A percentile compares a stretch with the other conserved stretches of the same genome.
Conservation (phyloP, 2,329 filamentous ascomycete species). For the Diaporthe humulicola region DNA sequence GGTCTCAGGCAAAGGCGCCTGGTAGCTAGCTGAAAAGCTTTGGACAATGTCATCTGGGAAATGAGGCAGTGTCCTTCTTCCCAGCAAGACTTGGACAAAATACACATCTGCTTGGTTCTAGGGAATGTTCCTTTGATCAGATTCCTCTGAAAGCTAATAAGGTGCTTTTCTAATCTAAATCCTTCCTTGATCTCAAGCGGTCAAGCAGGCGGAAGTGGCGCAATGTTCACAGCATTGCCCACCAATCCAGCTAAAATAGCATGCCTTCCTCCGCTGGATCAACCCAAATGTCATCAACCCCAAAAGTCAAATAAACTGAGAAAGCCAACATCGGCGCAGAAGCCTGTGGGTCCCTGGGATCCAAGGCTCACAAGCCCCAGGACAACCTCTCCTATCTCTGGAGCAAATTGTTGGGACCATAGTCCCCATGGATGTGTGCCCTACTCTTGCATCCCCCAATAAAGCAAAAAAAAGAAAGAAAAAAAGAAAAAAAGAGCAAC, state of each 20-base stretch:
- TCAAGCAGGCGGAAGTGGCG: not conserved
- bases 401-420: not conserved
- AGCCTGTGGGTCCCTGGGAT: not conserved
- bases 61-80: not conserved
- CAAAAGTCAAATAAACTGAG: not conserved
- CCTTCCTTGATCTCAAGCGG: not conserved
- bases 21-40: not conserved
- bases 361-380: not conserved
- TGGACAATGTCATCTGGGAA: not conserved
- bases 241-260: not conserved
- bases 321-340: not conserved
- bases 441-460: not conserved
- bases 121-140: not conserved
- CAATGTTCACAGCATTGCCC: not conserved
- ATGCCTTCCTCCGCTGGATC: not conserved
- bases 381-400: not conserved
- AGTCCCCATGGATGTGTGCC: not conserved
- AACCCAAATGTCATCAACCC: not conserved
- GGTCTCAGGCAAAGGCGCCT: conserved; percentile 70
- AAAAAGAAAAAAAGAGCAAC: not conserved
- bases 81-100: not conserved
- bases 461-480: not conserved
- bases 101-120: not conserved
- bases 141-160: conserved; percentile 6
- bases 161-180: not conserved